Percentiles rank a stretch among this genome's conserved stretches.
phyloP scores from a whole-genome alignment of 2,329 filamentous ascomycete genomes.

The Colletotrichum sp. region DNA sequence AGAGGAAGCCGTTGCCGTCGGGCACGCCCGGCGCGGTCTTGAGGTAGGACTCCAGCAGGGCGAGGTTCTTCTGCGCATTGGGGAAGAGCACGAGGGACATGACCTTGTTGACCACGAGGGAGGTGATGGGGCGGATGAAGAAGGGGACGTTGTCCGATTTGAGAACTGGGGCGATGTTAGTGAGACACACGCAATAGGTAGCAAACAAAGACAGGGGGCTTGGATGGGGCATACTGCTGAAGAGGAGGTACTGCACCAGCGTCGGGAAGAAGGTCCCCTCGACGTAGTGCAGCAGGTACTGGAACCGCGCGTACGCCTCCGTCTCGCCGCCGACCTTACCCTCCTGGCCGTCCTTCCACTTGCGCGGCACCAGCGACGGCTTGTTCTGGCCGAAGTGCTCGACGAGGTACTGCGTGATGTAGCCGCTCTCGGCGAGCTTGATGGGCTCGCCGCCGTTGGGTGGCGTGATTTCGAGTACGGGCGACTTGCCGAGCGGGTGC shows the following conservation, averaged over 20 bases:
- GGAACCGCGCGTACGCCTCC: slow-evolving; percentile 62
- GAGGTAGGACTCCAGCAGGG: slow-evolving; percentile 54
- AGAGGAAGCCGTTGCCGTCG: slow-evolving; percentile 49
- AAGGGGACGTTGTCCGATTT: slow-evolving; percentile 54
- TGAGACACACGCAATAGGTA: no score
- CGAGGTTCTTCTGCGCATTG: slow-evolving; percentile 51
- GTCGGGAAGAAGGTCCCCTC: slow-evolving; percentile 84
- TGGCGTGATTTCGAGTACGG: slow-evolving; percentile 68
- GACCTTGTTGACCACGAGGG: slow-evolving; percentile 46
- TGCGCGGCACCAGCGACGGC: slow-evolving; percentile 52
- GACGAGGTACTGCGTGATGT: slow-evolving; percentile 83
- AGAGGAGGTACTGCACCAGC: slow-evolving; percentile 61
- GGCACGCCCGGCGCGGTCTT: slow-evolving; percentile 38
- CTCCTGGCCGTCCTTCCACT: slow-evolving; percentile 62
- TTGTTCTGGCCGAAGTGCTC: slow-evolving; percentile 59
- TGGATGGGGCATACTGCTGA: slow-evolving; percentile 1
- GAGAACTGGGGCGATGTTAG: slow-evolving; percentile 35
- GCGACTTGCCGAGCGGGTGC: slow-evolving; percentile 88
- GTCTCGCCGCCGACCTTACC: slow-evolving; percentile 65
- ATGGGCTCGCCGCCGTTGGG: slow-evolving; percentile 40
- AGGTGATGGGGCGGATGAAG: slow-evolving; percentile 56
- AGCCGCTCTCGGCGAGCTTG: slow-evolving; percentile 81
- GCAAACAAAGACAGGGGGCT: no score
- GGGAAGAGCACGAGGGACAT: slow-evolving; percentile 47
- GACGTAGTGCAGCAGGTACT: slow-evolving; percentile 80